These are phyloP conservation scores for Ceratocystis eucalypticola DNA, from an alignment of 2,329 filamentous ascomycete genomes.

Conservation along the genomic window DNA sequence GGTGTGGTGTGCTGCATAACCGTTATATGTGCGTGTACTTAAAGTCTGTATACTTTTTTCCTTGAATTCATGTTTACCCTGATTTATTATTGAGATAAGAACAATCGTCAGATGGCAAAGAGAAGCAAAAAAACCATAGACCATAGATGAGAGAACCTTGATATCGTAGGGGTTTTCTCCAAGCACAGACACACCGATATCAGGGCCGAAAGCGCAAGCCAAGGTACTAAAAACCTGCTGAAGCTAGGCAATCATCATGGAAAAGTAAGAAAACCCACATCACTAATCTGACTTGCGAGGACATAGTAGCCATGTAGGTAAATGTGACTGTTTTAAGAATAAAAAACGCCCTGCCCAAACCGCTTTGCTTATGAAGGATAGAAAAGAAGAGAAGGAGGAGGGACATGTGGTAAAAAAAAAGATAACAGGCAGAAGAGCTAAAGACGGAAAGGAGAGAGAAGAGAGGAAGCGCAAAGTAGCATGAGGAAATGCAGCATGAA, in stretches of 20 bases:
- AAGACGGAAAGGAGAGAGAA: neutral
- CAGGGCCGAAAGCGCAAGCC: neutral
- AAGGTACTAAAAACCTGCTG: neutral
- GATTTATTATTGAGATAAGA: neutral
- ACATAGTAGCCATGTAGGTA: neutral
- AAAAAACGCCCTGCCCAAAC: slow-evolving; percentile 6
- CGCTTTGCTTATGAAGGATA: slow-evolving; percentile 7
- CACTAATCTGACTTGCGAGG: neutral
- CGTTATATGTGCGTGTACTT: neutral
- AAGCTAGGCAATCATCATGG: too few species aligned
- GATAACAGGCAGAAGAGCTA: neutral
- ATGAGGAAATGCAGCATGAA: neutral
- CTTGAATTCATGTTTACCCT: too few species aligned
- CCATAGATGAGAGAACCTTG: neutral
- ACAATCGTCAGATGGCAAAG: neutral
- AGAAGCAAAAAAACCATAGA: neutral
- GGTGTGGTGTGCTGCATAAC: neutral
- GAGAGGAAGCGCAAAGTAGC: neutral
- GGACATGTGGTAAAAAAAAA: neutral
- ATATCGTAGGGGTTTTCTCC: neutral
- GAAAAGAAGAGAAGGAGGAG: neutral
- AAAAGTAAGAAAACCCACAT: neutral
- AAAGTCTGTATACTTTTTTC: neutral
- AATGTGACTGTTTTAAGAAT: neutral
- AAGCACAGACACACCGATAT: neutral